phyloP scores from a whole-genome alignment of 148 eudicot species.

The Cornus florida region DNA sequence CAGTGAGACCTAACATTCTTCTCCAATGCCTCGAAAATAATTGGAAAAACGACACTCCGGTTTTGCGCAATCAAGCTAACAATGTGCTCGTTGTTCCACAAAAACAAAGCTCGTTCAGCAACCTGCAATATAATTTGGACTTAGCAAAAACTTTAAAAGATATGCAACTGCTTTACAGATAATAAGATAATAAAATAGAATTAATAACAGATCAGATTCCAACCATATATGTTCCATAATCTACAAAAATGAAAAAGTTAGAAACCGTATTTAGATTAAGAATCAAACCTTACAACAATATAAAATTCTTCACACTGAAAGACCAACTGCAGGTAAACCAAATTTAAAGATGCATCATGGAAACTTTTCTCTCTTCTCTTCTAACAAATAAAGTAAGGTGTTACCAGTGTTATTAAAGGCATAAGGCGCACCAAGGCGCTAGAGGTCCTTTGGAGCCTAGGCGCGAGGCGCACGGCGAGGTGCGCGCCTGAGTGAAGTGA shows the following conservation, averaged over 20 bases:
- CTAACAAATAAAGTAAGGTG: too few relatives aligned
- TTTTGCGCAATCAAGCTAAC: slow-evolving; percentile 70
- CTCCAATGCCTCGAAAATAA: slow-evolving; percentile 74
- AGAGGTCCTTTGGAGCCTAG: too few relatives aligned
- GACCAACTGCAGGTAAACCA: too few relatives aligned
- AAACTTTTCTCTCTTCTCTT: not conserved
- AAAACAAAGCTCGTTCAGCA: slow-evolving; percentile 70
- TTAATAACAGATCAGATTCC: not conserved
- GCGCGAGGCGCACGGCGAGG: too few relatives aligned
- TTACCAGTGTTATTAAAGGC: too few relatives aligned
- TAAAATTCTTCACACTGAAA: too few relatives aligned
- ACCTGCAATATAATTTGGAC: slow-evolving; percentile 40
- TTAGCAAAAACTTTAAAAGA: not conserved
- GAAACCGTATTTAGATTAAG: not conserved
- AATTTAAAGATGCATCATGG: not conserved
- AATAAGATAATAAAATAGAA: not conserved
- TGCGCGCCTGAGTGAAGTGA: too few relatives aligned
- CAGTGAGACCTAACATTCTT: slow-evolving; percentile 69
- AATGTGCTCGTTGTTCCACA: slow-evolving; percentile 80
- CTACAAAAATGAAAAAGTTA: not conserved
- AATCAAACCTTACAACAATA: not conserved
- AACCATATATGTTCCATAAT: not conserved
- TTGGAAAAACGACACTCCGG: slow-evolving; percentile 54
- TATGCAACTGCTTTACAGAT: not conserved
- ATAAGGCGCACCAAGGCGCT: too few relatives aligned